A percentile compares a stretch with the other conserved stretches of the same genome.
phyloP scores from a whole-genome alignment of 2,329 filamentous ascomycete genomes.

The Balansia obtecta region DNA sequence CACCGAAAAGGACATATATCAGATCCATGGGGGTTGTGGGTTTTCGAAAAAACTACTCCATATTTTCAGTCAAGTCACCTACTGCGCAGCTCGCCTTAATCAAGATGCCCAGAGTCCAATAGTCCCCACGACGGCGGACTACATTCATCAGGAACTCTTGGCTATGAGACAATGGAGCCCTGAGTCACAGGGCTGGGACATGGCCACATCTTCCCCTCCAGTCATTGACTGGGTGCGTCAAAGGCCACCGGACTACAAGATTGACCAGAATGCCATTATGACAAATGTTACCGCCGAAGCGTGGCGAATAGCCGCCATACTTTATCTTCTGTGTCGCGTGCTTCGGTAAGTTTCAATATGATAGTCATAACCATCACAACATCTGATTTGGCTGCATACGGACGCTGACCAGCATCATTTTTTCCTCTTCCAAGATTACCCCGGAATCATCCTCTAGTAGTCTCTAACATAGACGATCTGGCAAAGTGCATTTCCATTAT shows the following conservation, averaged over 20 bases:
- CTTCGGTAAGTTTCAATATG: slow-evolving; percentile 16
- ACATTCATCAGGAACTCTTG: slow-evolving; percentile 15
- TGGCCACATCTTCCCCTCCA: slow-evolving; percentile 6
- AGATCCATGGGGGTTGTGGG: slow-evolving; percentile 29
- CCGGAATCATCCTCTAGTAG: slow-evolving; percentile 22
- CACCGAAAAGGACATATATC: slow-evolving; percentile 19
- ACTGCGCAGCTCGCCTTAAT: slow-evolving; percentile 20
- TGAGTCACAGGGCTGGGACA: slow-evolving; percentile 15
- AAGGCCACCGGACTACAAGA: slow-evolving; percentile 12
- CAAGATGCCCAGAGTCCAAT: slow-evolving; percentile 21
- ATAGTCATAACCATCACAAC: no score
- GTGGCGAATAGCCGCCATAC: slow-evolving; percentile 26
- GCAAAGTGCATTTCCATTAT: slow-evolving; percentile 25
- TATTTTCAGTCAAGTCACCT: slow-evolving; percentile 25
- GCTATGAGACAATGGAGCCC: slow-evolving; percentile 24
- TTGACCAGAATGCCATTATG: slow-evolving; percentile 21
- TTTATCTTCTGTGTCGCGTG: slow-evolving; percentile 27
- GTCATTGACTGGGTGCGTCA: slow-evolving; percentile 19
- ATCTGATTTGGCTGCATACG: neutral
- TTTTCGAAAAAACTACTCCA: slow-evolving; percentile 28
- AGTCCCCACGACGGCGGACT: slow-evolving; percentile 18
- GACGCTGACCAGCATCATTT: slow-evolving; percentile 1
- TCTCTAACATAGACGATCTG: slow-evolving; percentile 20
- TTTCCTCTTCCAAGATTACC: slow-evolving; percentile 17
- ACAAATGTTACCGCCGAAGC: slow-evolving; percentile 28